A percentile compares a stretch with the other conserved stretches of the same genome.
Evolutionary conservation across 2,329 filamentous ascomycete genomes (phyloP).

Genomic region (Aureobasidium pullulans): DNA sequence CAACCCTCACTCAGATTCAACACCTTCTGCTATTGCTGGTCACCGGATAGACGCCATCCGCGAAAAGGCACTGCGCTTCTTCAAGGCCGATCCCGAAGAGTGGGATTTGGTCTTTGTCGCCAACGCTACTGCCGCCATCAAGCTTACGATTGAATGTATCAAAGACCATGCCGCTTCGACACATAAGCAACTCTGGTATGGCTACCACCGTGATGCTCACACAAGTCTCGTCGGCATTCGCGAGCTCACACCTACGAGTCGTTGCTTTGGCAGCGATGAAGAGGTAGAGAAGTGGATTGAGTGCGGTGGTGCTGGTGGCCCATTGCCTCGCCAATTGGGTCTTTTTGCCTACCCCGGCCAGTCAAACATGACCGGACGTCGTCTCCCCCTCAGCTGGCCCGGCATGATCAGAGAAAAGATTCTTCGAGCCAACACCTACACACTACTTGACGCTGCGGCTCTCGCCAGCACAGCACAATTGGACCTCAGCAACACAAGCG

Average conservation of each 20-base stretch:
- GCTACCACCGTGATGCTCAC: slow-evolving; percentile 77
- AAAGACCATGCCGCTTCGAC: slow-evolving; percentile 48
- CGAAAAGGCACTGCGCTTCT: slow-evolving; percentile 63
- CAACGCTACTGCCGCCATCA: slow-evolving; percentile 87
- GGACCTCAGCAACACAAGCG: slow-evolving; percentile 54
- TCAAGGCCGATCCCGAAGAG: slow-evolving; percentile 69
- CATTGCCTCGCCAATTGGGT: slow-evolving; percentile 24
- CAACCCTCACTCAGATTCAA: slow-evolving; percentile 84
- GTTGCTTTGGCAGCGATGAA: slow-evolving; percentile 57
- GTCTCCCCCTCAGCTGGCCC: slow-evolving; percentile 64
- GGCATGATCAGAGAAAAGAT: slow-evolving; percentile 34
- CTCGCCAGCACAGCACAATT: slow-evolving; percentile 70
- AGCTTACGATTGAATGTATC: slow-evolving; percentile 74
- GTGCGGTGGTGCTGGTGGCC: slow-evolving; percentile 28
- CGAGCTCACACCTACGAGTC: slow-evolving; percentile 56
- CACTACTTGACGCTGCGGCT: slow-evolving; percentile 77
- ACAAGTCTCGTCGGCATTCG: slow-evolving; percentile 80
- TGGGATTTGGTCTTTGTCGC: slow-evolving; percentile 89
- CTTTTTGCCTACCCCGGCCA: slow-evolving; percentile 83
- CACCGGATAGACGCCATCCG: slow-evolving; percentile 69
- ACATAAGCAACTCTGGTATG: slow-evolving; percentile 62
- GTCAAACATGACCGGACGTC: slow-evolving; percentile 82
- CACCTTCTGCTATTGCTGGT: slow-evolving; percentile 70
- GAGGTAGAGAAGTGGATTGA: slow-evolving; percentile 61
- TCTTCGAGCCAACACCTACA: slow-evolving; percentile 44